Base-by-base conservation (phyloP, 306 rosid genomes). In the Vicia faba region DNA sequence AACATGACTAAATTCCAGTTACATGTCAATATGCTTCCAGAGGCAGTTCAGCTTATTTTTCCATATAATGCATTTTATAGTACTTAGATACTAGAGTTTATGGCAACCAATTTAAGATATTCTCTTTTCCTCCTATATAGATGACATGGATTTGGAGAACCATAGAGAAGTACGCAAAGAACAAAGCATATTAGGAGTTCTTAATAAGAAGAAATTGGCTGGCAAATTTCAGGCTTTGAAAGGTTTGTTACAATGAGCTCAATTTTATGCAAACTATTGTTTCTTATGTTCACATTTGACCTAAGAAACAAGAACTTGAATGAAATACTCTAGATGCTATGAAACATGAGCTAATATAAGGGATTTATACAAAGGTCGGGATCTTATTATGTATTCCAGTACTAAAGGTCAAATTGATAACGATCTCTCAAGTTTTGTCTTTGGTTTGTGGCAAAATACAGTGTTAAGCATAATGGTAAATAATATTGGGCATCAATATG, bases 121-220 rank as follows among this genome's bases (percentile, higher is more conserved):
- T 57, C 46, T 38, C 7, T 33, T 81, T 61, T 57, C 68, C 36
- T 46, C 66, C 72, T 57, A 11, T 66, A 8, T 51, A 87, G 97
- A 89, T 83, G 96, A 93, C 82, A 89, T 86, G 0, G 89, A 83
- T 68, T 75, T 86, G 23, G 96, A 84, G 3, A 80, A 80, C 63
- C 76, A 67, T 23, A 79, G 62, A 63, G 95, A 86, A 71, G 86
- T 75, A 59, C 88, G 82, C 7, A 87, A 89, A 78, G 91, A 84
- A 60, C 89, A 83, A 73, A 88, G 75, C 60, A 77, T 89, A 80
- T 72, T 89, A 64, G 80, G 79, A 65, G 78, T 84, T 75, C 81
- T 87, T 12, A 87, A 86, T 72, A 93, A 83, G 78, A 86, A 86
- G 71, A 93, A 88, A 33, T 55, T 88, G 76, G 75, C 96, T 44